phyloP scores from a whole-genome alignment of 768 basidiomycete genomes.

The Dictyophora rubrovolvata region DNA sequence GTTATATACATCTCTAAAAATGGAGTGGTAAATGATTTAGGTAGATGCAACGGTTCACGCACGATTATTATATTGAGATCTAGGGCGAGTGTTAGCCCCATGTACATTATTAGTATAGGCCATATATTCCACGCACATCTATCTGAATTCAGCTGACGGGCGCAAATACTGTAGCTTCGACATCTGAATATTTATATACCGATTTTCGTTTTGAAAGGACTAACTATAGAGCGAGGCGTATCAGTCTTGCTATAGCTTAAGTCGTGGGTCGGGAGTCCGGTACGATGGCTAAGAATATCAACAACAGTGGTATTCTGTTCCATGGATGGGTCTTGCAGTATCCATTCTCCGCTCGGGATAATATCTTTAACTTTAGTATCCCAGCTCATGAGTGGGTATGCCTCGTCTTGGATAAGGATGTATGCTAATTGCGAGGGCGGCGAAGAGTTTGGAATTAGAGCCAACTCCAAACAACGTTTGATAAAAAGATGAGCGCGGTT shows the following conservation, averaged over 20 bases:
- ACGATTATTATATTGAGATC: constrained; percentile 5
- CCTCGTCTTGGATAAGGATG: constrained; percentile 29
- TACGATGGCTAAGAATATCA: constrained; percentile 31
- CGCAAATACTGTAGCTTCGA: neutral
- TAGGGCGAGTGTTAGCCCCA: neutral
- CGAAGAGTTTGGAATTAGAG: constrained; percentile 32
- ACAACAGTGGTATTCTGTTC: constrained; percentile 25
- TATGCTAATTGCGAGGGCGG: constrained; percentile 28
- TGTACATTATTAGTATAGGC: neutral
- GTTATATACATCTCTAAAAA: neutral
- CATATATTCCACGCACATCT: neutral
- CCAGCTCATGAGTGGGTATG: constrained; percentile 17
- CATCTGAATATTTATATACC: neutral
- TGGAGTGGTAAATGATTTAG: neutral
- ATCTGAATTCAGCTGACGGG: constrained; percentile 2
- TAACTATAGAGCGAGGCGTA: constrained; percentile 16
- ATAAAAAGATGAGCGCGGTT: no score
- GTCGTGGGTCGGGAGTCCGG: constrained; percentile 31
- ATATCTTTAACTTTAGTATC: constrained; percentile 27
- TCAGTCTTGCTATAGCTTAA: constrained; percentile 21
- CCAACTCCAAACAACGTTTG: constrained; percentile 30
- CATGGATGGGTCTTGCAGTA: constrained; percentile 31
- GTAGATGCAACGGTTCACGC: neutral
- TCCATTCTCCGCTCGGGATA: constrained; percentile 31
- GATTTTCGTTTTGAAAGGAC: neutral